A percentile compares a stretch with the other conserved stretches of the same genome.
Evolutionary conservation across 179 eudicot genomes (phyloP).

Genomic region (Silene coronaria): DNA sequence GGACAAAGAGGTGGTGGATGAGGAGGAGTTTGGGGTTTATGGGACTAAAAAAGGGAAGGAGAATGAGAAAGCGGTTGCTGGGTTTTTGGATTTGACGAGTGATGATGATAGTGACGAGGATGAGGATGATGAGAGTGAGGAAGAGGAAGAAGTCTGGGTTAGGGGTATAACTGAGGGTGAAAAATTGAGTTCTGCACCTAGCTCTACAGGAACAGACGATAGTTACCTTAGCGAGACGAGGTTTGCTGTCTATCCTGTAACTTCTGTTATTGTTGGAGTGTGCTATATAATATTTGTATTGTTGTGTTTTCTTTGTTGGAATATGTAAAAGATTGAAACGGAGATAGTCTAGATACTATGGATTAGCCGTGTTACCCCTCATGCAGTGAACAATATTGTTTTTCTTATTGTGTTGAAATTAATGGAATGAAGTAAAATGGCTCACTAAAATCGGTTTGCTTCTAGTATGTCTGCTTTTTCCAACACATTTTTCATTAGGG

Average conservation of each 20-base stretch:
- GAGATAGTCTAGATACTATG: no score
- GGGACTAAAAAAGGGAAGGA: conserved; percentile 21
- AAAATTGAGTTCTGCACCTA: conserved; percentile 20
- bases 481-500: no score
- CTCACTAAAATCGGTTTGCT: no score
- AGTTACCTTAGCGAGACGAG: conserved; percentile 79
- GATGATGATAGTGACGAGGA: conserved; percentile 56
- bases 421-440: no score
- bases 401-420: not conserved
- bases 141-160: conserved; percentile 36
- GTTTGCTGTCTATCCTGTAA: conserved; percentile 28
- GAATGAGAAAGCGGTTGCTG: conserved; percentile 29
- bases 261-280: not conserved
- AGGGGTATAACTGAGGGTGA: conserved; percentile 29
- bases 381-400: not conserved
- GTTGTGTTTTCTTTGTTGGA: not conserved
- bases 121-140: conserved; percentile 19
- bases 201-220: conserved; percentile 37
- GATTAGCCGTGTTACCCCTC: not conserved
- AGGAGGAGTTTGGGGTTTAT: conserved; percentile 24
- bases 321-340: not conserved
- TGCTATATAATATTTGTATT: not conserved
- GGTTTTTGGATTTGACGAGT: conserved; percentile 46
- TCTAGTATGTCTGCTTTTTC: no score
- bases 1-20: conserved; percentile 30